phyloP scores from a whole-genome alignment of 2,329 filamentous ascomycete genomes.

The Pseudogymnoascus sp. region DNA sequence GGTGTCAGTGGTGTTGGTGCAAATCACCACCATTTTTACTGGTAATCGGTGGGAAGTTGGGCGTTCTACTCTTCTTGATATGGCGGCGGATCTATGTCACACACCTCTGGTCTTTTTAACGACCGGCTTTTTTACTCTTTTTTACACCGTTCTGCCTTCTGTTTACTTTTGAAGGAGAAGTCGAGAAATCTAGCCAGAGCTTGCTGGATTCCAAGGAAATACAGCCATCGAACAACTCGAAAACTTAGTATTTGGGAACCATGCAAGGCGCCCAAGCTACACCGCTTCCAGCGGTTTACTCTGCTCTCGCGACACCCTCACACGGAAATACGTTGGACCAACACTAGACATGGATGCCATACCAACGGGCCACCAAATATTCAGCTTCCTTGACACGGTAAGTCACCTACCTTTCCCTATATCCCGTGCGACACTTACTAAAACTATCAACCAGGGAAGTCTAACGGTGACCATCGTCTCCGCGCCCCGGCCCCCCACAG shows the following conservation, averaged over 20 bases:
- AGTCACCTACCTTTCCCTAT: neutral
- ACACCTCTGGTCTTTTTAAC: slow-evolving; percentile 14
- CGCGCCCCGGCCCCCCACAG: slow-evolving; percentile 28
- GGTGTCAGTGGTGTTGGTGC: slow-evolving; percentile 13
- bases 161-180: slow-evolving; percentile 21
- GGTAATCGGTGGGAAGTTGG: neutral
- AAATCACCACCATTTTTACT: neutral
- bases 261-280: slow-evolving; percentile 24
- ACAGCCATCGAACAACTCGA: slow-evolving; percentile 25
- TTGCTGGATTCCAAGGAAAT: slow-evolving; percentile 28
- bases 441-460: slow-evolving; percentile 18
- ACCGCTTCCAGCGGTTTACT: slow-evolving; percentile 23
- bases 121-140: neutral
- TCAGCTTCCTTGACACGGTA: slow-evolving; percentile 31
- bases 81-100: neutral
- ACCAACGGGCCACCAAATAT: slow-evolving; percentile 24
- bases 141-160: slow-evolving; percentile 19
- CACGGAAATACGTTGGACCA: slow-evolving; percentile 26
- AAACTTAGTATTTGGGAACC: slow-evolving; percentile 25
- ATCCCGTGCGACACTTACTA: neutral
- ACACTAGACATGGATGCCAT: slow-evolving; percentile 18
- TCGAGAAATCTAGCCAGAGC: slow-evolving; percentile 23
- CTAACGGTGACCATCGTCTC: slow-evolving; percentile 30
- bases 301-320: slow-evolving; percentile 19
- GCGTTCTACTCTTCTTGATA: slow-evolving; percentile 10